Evolutionary conservation across 176 grass and related monocot genomes (phyloP).

Genomic region (Oryza brachyantha): DNA sequence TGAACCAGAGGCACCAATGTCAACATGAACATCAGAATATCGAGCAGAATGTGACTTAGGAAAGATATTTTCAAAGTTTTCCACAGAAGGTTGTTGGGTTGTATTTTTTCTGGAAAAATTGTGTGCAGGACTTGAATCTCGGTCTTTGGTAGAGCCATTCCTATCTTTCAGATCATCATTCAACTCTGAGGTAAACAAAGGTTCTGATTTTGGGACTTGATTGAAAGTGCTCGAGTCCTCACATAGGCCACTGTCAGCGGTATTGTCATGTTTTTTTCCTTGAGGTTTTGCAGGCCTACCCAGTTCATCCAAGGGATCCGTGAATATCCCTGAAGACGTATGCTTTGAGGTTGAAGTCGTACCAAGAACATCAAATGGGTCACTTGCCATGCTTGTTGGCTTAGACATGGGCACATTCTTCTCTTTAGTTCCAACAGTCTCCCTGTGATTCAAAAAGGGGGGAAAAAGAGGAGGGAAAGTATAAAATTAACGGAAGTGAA

Average conservation of each 20-base stretch:
- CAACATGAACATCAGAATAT: slow-evolving; percentile 56
- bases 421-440: slow-evolving; percentile 41
- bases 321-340: slow-evolving; percentile 52
- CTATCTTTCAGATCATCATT: slow-evolving; percentile 37
- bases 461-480: not conserved
- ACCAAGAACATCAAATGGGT: slow-evolving; percentile 86
- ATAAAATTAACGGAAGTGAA: not conserved
- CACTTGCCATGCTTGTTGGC: slow-evolving; percentile 41
- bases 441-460: slow-evolving; percentile 49
- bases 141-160: slow-evolving; percentile 36
- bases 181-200: slow-evolving; percentile 50
- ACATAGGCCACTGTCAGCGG: slow-evolving; percentile 44
- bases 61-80: slow-evolving; percentile 70
- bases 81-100: slow-evolving; percentile 44
- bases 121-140: slow-evolving; percentile 43
- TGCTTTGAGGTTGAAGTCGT: slow-evolving; percentile 51
- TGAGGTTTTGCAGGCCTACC: slow-evolving; percentile 42
- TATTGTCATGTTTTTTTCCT: slow-evolving; percentile 35
- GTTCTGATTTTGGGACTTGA: slow-evolving; percentile 46
- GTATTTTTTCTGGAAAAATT: slow-evolving; percentile 49
- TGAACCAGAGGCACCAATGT: slow-evolving; percentile 37
- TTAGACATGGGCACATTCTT: slow-evolving; percentile 50
- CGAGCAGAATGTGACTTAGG: slow-evolving; percentile 43
- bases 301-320: slow-evolving; percentile 60
- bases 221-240: slow-evolving; percentile 54